Evolutionary conservation across 1,284 basidiomycete species (phyloP).

Genomic region (Jaminaea rosea): DNA sequence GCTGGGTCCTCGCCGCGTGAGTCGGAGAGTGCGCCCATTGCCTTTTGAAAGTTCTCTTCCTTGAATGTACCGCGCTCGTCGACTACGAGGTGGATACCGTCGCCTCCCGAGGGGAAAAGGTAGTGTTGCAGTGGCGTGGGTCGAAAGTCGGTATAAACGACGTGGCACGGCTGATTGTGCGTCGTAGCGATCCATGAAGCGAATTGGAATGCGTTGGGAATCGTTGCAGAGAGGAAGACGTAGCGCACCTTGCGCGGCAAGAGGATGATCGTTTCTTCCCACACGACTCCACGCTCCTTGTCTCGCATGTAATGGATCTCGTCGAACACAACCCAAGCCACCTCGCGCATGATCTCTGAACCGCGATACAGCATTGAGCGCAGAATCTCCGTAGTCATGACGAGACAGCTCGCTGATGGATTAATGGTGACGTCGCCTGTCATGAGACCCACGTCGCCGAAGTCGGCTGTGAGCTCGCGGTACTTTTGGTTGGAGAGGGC

Average conservation of each 20-base stretch:
- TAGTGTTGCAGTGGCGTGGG: slow-evolving; percentile 98
- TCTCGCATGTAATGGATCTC: slow-evolving; percentile 99
- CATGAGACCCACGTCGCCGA: slow-evolving; percentile 97
- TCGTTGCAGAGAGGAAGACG: slow-evolving; percentile 98
- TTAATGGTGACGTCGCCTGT: slow-evolving; percentile 99
- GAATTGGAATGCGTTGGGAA: slow-evolving; percentile 99
- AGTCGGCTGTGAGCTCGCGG: slow-evolving; percentile 90
- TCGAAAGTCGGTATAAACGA: slow-evolving; percentile 98
- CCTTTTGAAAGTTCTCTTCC: slow-evolving; percentile 95
- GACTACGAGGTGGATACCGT: slow-evolving; percentile 94
- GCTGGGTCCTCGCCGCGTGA: slow-evolving; percentile 80
- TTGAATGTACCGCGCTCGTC: slow-evolving; percentile 94
- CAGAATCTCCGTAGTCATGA: slow-evolving; percentile 99
- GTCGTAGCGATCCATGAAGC: slow-evolving; percentile 97
- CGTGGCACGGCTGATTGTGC: slow-evolving; percentile 95
- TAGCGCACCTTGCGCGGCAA: slow-evolving; percentile 92
- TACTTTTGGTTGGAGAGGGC: slow-evolving; percentile 67
- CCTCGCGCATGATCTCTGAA: slow-evolving; percentile 98
- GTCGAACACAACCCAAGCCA: slow-evolving; percentile 99
- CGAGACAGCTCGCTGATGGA: slow-evolving; percentile 87
- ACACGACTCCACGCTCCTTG: slow-evolving; percentile 62
- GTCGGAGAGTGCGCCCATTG: slow-evolving; percentile 84
- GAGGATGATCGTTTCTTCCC: slow-evolving; percentile 82
- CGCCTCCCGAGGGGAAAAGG: slow-evolving; percentile 88
- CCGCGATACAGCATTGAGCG: slow-evolving; percentile 98